Evolutionary conservation across 2,329 filamentous ascomycete genomes (phyloP), one percentile per base, ranked within the genome.

Genomic region (Trematosphaeria pertusa): DNA sequence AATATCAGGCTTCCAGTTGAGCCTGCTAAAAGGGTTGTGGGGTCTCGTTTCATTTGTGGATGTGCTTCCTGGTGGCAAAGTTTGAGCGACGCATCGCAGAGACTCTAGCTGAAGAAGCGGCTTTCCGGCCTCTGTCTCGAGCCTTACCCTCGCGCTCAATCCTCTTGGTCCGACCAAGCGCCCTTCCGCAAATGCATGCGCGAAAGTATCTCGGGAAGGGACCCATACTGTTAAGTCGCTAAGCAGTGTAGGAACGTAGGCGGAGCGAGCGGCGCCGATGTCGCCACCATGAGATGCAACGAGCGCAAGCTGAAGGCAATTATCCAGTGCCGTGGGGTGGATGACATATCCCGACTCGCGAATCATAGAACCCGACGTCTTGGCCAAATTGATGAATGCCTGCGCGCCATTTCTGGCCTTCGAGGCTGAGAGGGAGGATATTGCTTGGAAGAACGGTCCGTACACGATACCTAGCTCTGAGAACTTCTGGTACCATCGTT

Each of bases 311-410:
- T 69, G 67, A 9, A 68, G 47, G 24, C 54, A 61, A 18, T 35
- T 56, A 42, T 70, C 67, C 11, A 73, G 50, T 3, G 52, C 50
- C 7, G 64, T 50, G 1, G 71, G 71, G 46, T 73, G 70, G 22
- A 73, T 48, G 3, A 44, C 26, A 43, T 73, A 72, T 4, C 17
- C 19, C 9, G 68, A 71, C 36, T 69, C 59, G 2, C 15, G 14
- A 40, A 34, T 26, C 47, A 67, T 21, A 39, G 38, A 15, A 3
- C 41, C 37, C 4, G 8, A 35, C 3, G 46, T 54, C 11, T 52
- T 43, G 11, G 54, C 42, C 7, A 64, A 37, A 5, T n/a, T 33
- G 2, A 61, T 11, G 2, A 34, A 48, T 3, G 56, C 58, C 5
- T 48, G 14, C 3, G 52, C 50, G 2, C 39, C 12, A 9, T 50